Evolutionary conservation across 345 rosid species (phyloP), one percentile per base, ranked within the genome.

Genomic region (Gynandropsis gynandra): DNA sequence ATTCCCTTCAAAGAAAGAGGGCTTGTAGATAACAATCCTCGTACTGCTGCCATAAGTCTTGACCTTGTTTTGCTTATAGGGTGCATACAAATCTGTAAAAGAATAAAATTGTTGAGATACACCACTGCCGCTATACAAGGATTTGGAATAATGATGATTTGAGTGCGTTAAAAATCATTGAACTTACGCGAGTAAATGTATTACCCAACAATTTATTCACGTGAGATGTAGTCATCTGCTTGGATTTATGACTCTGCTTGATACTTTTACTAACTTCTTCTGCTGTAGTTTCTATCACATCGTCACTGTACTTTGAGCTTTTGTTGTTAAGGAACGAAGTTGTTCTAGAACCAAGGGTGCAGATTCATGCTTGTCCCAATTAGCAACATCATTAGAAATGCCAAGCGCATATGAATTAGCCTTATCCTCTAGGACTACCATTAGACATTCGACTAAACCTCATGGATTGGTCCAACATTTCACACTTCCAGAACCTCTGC

Each of bases 401-500:
- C 63, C 67, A 40, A 74, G 67, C 51, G 67, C 67, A 39, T 71
- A 59, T 54, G 59, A 43, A 74, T 84, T 87, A 50, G 74, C 76
- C 71, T 76, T 81, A 73, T 84, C 96, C 32, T 75, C 66, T 10
- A 90, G 82, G 46, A 87, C 96, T 66, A 84, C 74, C 81, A 87
- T 84, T 52, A 90, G 83, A 73, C 78, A 84, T 81, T 90, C 98
- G 4, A 89, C 85, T 67, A 90, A 71, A 43, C 81, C 85, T 75
- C 93, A 87, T 64, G 61, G 95, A 85, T 52, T 87, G 96, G 68
- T 87, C 76, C 56, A 73, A 72, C 63, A 89, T 82, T 55, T 87
- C 93, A 76, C 71, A 64, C 80, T 79, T 68, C 95, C 96, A 65
- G 85, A 89, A 67, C 96, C 98, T 56, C 98, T 96, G 54, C 89